Evolutionary conservation across 495 filamentous ascomycete genomes (phyloP), one percentile per base, ranked within the genome.

Genomic region (Glonium stellatum): DNA sequence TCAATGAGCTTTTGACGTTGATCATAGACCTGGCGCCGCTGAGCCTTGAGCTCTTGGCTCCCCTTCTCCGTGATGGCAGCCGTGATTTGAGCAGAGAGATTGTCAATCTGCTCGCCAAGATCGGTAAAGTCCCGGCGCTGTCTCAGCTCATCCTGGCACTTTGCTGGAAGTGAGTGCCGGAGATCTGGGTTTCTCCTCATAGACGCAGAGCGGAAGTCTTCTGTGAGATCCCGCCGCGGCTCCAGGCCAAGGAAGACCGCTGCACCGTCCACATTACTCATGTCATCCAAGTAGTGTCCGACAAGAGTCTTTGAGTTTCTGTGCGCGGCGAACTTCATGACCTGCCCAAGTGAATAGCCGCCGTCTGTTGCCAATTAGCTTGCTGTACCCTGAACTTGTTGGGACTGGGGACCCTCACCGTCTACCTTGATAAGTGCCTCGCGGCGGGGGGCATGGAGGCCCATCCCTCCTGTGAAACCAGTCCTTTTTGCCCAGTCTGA

Each of bases 201-300:
- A 11, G 39, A 44, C 39, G 39, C 39, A 44, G 39, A 44, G 39
- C 39, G 39, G 39, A 44, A 44, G 39, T 44, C 39, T 44, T 44
- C 39, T 13, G 10, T 44, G 10, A 44, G 39, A 44, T 44, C 39
- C 39, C 39, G 39, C 39, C 39, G 39, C 39, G 39, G 39, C 39
- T 44, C 39, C 39, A 44, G 39, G 39, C 39, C 39, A 11, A 44
- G 39, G 39, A 44, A 44, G 39, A 44, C 50, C 54, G 42, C 63
- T 58, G 47, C 39, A 31, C 66, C 51, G 35, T 68, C 59, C 21
- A 68, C 42, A 54, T 48, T 55, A 54, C 52, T 62, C 6, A 68
- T 68, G 50, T 64, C 46, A 52, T 64, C 58, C 39, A 68, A 56
- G 53, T 68, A 65, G 54, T 65, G 52, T 55, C 62, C 52, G 15